Conservation (phyloP, 306 rosid genomes). For the Sindora glabra region DNA sequence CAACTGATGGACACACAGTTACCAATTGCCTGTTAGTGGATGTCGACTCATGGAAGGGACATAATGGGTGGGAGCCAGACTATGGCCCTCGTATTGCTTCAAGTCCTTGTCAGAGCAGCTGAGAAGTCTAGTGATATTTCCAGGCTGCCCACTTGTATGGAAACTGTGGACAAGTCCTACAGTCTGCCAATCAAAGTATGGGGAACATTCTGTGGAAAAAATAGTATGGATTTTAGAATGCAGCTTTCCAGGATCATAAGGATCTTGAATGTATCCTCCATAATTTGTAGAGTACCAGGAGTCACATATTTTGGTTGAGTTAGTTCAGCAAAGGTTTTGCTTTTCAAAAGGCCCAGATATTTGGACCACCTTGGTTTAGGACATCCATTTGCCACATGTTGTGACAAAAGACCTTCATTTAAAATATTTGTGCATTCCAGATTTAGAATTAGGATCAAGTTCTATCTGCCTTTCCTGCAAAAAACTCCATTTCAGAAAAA, state of each 20-base stretch:
- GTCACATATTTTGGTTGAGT: constrained; percentile 61
- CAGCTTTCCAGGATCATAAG: constrained; percentile 29
- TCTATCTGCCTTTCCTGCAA: constrained; percentile 64
- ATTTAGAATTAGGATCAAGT: constrained; percentile 49
- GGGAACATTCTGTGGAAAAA: constrained; percentile 85
- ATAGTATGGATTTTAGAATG: constrained; percentile 79
- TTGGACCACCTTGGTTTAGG: constrained; percentile 76
- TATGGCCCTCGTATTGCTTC: constrained; percentile 60
- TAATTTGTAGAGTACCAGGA: constrained; percentile 59
- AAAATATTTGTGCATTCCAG: constrained; percentile 75
- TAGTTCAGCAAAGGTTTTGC: constrained; percentile 74
- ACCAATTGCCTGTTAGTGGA: constrained; percentile 97
- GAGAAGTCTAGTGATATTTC: constrained; percentile 88
- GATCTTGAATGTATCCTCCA: constrained; percentile 37
- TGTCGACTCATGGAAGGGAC: constrained; percentile 95
- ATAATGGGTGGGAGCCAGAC: constrained; percentile 93
- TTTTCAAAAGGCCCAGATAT: constrained; percentile 75
- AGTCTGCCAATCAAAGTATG: constrained; percentile 97
- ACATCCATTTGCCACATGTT: constrained; percentile 78
- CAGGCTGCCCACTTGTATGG: constrained; percentile 80
- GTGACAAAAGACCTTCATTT: constrained; percentile 81
- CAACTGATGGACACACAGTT: constrained; percentile 20
- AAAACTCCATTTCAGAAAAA: constrained; percentile 5
- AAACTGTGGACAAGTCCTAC: constrained; percentile 94
- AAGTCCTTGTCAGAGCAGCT: constrained; percentile 85